Conservation (phyloP, 2,329 filamentous ascomycete genomes). For the Ceratocystis papillata region DNA sequence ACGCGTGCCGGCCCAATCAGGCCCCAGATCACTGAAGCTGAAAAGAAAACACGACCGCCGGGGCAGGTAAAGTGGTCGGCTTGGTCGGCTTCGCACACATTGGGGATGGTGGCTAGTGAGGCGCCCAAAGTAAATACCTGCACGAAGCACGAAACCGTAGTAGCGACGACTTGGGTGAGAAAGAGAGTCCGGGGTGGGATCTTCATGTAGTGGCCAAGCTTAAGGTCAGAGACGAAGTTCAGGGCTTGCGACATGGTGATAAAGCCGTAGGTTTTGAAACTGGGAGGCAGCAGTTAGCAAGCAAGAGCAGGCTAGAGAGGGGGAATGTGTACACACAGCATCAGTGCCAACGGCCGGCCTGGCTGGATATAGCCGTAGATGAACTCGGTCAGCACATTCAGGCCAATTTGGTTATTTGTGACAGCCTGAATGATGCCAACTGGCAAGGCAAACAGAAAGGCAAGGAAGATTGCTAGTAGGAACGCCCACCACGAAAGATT, state of each 20-base stretch:
- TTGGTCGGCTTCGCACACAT: conserved; percentile 50
- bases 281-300: conserved; percentile 27
- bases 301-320: not conserved
- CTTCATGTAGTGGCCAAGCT: conserved; percentile 65
- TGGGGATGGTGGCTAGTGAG: conserved; percentile 49
- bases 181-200: conserved; percentile 58
- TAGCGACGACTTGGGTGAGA: conserved; percentile 53
- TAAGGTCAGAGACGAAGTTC: conserved; percentile 54
- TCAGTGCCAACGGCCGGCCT: conserved; percentile 58
- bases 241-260: conserved; percentile 56
- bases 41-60: conserved; percentile 53
- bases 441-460: conserved; percentile 53
- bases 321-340: conserved; percentile 45
- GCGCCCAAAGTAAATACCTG: conserved; percentile 55
- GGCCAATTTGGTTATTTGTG: conserved; percentile 58
- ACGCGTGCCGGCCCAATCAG: conserved; percentile 53
- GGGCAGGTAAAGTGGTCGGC: conserved; percentile 52
- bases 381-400: conserved; percentile 67
- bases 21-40: conserved; percentile 58
- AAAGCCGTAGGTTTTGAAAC: conserved; percentile 53
- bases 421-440: conserved; percentile 60
- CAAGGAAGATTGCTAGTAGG: conserved; percentile 53
- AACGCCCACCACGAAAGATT: conserved; percentile 65
- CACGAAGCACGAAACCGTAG: conserved; percentile 54
- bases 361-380: conserved; percentile 66